Conservation (phyloP, 345 rosid genomes). For the Acer campestre region DNA sequence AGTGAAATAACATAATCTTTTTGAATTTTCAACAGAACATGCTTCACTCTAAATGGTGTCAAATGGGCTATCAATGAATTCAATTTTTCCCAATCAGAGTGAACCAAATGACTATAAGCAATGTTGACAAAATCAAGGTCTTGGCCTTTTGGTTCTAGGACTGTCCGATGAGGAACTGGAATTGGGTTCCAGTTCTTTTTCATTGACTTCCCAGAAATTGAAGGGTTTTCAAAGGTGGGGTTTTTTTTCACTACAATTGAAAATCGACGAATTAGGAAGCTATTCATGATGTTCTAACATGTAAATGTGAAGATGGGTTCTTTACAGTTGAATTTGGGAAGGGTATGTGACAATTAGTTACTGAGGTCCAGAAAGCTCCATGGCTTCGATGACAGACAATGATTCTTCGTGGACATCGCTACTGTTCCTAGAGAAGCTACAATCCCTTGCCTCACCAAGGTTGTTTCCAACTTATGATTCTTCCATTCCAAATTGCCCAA, state of each 20-base stretch:
- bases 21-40: slow-evolving; percentile 56
- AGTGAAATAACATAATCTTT: slow-evolving; percentile 72
- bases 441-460: slow-evolving; percentile 46
- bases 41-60: slow-evolving; percentile 60
- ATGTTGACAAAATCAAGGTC: slow-evolving; percentile 86
- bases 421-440: slow-evolving; percentile 55
- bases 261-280: slow-evolving; percentile 25
- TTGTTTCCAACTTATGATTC: slow-evolving; percentile 44
- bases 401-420: slow-evolving; percentile 65
- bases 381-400: slow-evolving; percentile 87
- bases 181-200: slow-evolving; percentile 35
- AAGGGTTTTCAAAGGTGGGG: slow-evolving; percentile 12
- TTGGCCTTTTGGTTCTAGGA: slow-evolving; percentile 68
- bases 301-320: neutral
- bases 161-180: slow-evolving; percentile 69
- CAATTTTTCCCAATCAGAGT: slow-evolving; percentile 79
- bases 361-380: slow-evolving; percentile 96
- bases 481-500: slow-evolving; percentile 54
- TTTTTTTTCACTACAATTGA: slow-evolving; percentile 28
- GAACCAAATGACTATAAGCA: slow-evolving; percentile 79
- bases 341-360: slow-evolving; percentile 24
- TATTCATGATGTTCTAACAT: slow-evolving; percentile 13
- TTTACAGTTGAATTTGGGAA: slow-evolving; percentile 22
- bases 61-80: slow-evolving; percentile 39
- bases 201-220: slow-evolving; percentile 21